Evolutionary conservation across 2,329 filamentous ascomycete species (phyloP).

Genomic region (Colletotrichum musicola): DNA sequence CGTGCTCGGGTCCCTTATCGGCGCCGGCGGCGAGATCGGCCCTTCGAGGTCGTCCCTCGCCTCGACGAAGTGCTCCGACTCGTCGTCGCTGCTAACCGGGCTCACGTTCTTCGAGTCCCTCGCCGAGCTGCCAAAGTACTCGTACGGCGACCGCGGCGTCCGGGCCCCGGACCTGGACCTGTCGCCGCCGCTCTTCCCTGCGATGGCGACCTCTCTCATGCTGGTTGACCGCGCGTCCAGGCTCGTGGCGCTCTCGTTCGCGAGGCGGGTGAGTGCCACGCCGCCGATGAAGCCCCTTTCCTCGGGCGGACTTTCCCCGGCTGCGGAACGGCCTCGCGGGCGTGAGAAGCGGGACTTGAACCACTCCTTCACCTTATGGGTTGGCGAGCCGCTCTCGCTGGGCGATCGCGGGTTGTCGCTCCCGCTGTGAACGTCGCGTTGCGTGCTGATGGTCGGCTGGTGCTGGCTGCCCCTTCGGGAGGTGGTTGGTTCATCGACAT

Average conservation of each 20-base stretch:
- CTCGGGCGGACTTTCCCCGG: constrained; percentile 49
- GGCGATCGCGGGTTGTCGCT: constrained; percentile 37
- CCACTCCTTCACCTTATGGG: constrained; percentile 64
- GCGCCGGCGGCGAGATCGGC: constrained; percentile 54
- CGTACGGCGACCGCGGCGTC: constrained; percentile 33
- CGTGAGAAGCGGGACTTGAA: constrained; percentile 66
- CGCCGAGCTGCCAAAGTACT: constrained; percentile 29
- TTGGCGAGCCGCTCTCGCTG: constrained; percentile 43
- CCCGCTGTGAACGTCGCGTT: constrained; percentile 9
- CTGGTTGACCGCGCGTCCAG: constrained; percentile 57
- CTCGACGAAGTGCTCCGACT: constrained; percentile 58
- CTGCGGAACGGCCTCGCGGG: constrained; percentile 53
- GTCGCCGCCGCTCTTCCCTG: constrained; percentile 49
- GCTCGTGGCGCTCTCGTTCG: constrained; percentile 60
- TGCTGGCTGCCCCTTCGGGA: constrained; percentile 8
- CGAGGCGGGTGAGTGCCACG: constrained; percentile 55
- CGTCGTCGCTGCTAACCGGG: constrained; percentile 48
- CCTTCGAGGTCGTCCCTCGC: constrained; percentile 48
- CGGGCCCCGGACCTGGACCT: constrained; percentile 45
- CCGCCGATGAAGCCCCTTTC: constrained; percentile 64
- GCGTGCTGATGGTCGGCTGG: constrained; percentile 41
- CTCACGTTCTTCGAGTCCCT: constrained; percentile 53
- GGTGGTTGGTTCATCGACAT: not conserved
- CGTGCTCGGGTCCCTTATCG: constrained; percentile 48
- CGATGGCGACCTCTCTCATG: constrained; percentile 61